Conservation (phyloP, 2,329 filamentous ascomycete genomes). For the Colletotrichum destructivum region DNA sequence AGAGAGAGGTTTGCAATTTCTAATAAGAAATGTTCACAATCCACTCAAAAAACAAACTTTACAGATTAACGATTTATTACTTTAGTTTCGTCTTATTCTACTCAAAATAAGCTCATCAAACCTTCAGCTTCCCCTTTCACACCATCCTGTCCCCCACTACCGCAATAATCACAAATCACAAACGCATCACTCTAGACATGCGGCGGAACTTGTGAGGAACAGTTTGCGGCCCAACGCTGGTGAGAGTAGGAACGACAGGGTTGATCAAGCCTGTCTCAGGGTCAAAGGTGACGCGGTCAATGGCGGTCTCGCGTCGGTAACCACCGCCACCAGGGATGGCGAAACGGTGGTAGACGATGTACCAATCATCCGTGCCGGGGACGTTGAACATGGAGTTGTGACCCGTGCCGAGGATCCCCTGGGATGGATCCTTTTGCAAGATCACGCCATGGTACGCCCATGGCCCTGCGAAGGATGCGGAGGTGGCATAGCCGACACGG, state of each 20-base stretch:
- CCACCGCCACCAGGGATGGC: slow-evolving; percentile 61
- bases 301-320: slow-evolving; percentile 58
- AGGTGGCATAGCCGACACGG: slow-evolving; percentile 63
- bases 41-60: too few relatives aligned
- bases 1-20: too few relatives aligned
- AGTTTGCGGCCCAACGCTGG: slow-evolving; percentile 47
- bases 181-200: slow-evolving; percentile 26
- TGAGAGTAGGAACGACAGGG: slow-evolving; percentile 55
- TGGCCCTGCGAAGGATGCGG: slow-evolving; percentile 54
- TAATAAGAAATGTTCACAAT: too few relatives aligned
- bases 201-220: slow-evolving; percentile 28
- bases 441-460: slow-evolving; percentile 63
- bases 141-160: too few relatives aligned
- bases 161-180: not conserved
- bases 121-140: not conserved
- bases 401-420: slow-evolving; percentile 62
- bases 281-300: slow-evolving; percentile 59
- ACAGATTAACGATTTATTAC: too few relatives aligned
- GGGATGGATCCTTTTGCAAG: slow-evolving; percentile 56
- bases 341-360: slow-evolving; percentile 65
- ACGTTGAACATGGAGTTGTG: slow-evolving; percentile 63
- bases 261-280: slow-evolving; percentile 55
- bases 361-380: slow-evolving; percentile 64
- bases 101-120: too few relatives aligned
- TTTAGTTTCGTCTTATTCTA: not conserved